Evolutionary conservation across 2,329 filamentous ascomycete species (phyloP).

Genomic region (Orbilia ellipsospora): DNA sequence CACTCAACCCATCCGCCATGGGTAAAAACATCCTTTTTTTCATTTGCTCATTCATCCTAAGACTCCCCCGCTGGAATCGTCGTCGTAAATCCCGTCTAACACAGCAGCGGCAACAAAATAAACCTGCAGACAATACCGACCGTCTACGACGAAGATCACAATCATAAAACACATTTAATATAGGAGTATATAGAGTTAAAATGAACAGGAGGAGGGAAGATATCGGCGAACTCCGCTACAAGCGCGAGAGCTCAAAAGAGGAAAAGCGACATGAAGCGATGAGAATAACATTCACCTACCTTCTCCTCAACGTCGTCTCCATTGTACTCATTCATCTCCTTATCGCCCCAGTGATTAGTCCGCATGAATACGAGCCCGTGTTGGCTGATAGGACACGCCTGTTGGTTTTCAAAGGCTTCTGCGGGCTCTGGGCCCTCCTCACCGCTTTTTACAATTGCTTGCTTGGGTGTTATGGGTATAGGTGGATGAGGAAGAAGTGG

Average conservation of each 20-base stretch:
- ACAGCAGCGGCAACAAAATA: not conserved
- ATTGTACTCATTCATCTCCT: constrained; percentile 31
- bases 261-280: constrained; percentile 38
- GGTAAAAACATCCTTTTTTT: constrained; percentile 27
- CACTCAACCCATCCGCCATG: constrained; percentile 10
- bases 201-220: not conserved
- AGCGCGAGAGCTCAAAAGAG: constrained; percentile 35
- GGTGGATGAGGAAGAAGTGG: constrained; percentile 21
- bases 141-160: constrained; percentile 1
- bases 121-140: not conserved
- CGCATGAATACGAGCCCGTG: constrained; percentile 23
- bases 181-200: not conserved
- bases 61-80: constrained; percentile 17
- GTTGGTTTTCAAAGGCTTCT: constrained; percentile 33
- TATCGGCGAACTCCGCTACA: constrained; percentile 22
- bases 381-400: constrained; percentile 1
- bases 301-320: constrained; percentile 27
- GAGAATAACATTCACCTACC: constrained; percentile 32
- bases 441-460: constrained; percentile 48
- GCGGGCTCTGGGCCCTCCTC: constrained; percentile 22
- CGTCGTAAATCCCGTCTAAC: constrained; percentile 19
- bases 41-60: constrained; percentile 18
- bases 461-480: constrained; percentile 13
- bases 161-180: too few species aligned
- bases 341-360: constrained; percentile 29